Base-by-base conservation (phyloP, 305 asterid species). In the Fraxinus xanthoxyloides region DNA sequence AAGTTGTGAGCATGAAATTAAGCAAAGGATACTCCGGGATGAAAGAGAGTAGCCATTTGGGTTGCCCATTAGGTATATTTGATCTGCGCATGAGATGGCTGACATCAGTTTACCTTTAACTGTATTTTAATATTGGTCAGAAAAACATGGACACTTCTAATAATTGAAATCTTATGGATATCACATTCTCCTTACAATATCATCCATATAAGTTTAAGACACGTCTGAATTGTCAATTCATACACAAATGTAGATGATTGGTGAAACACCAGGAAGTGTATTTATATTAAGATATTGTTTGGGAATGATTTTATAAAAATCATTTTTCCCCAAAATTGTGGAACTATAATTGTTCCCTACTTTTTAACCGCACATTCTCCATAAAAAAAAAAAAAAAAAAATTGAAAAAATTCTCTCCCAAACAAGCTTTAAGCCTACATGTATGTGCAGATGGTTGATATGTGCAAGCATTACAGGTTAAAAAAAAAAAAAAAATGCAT, bases 11-110 rank as follows among this genome's bases (percentile, higher is more conserved):
- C 97, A 91, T 91, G 92, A 91, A 95, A 84, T 95, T 95, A n/a
- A 95, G 95, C 91, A 95, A 17, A 67, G 98, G 98, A 88, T 95
- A 92, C 74, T 92, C 92, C 17, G 97, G 97, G 85, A 95, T 90
- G 73, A 95, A 87, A 5, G 88, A 92, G 70, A 95, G 98, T 70
- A 95, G 91, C 98, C 97, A 93, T 87, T 93, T 95, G 32, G 98
- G 98, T 86, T 95, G 98, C 85, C 98, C 98, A 81, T 95, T 92
- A 28, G 97, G 97, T 82, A 85, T 77, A 81, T 91, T 91, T 87
- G 98, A 87, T 87, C 98, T 96, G 97, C 90, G 84, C 48, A 83
- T 74, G 78, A 28, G 75, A 75, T n/a, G 24, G 65, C 40, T 77
- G 24, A 40, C n/a, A 63, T 54, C 65, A 19, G 28, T 9, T 77